Evolutionary conservation across 495 filamentous ascomycete genomes (phyloP), one percentile per base, ranked within the genome.

Genomic region (Cairneyella variabilis): DNA sequence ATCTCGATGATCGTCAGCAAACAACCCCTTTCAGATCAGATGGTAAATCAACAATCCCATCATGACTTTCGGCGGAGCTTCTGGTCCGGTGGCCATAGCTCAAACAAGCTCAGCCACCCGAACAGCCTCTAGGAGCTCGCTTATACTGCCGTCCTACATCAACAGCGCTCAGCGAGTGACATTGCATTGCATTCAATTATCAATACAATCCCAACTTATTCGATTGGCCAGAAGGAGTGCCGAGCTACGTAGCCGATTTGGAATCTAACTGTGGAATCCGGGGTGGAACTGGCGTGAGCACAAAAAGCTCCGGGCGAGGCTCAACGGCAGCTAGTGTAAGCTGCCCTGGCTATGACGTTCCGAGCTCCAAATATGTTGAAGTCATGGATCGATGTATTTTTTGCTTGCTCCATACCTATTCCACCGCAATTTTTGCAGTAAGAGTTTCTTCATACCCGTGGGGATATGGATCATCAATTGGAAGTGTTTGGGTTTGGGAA

Each of bases 231-330:
- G 14, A 21, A 20, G 38, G 38, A 41, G 38, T 1, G 3, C 11
- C 7, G 18, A 21, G 38, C 23, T 5, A 41, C 17, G 4, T 41
- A 41, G 17, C 17, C 38, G n/a, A 41, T 22, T 2, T 41, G n/a
- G n/a, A n/a, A n/a, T n/a, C n/a, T n/a, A n/a, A n/a, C 38, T 41
- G 38, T 16, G 38, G 38, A 20, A 41, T 21, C 17, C 18, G 3
- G 30, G 7, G 7, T 34, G 14, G 30, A 7, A 34, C 30, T 34
- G 38, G 38, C 5, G 5, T 20, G 23, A 21, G n/a, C n/a, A n/a
- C 38, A 41, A 42, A 27, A 53, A 36, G 28, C 28, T 53, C 51
- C 40, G 51, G 51, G n/a, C 26, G 51, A 46, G 51, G 25, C 51
- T 36, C 40, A 53, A 27, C 36, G 21, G 34, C 23, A 16, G 21